These are phyloP conservation scores for Colletotrichum musicola DNA, from an alignment of 2,329 filamentous ascomycete species.

Conservation along the genomic window DNA sequence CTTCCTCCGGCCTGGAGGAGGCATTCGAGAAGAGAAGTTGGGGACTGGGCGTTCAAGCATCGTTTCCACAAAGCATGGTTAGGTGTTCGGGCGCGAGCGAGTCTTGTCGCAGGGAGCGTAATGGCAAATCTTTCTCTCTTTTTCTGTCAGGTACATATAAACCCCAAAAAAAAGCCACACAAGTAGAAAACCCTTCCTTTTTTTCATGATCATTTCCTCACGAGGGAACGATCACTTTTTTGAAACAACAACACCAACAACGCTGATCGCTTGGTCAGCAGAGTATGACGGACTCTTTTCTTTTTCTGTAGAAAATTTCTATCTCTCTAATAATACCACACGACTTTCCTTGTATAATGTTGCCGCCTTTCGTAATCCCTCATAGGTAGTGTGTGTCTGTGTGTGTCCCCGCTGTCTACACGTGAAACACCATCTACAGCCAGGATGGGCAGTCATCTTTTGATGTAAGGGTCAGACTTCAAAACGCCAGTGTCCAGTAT, in stretches of 20 bases:
- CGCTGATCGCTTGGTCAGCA: neutral
- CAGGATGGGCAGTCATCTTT: neutral
- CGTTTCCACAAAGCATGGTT: conserved; percentile 28
- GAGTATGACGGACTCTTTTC: conserved; percentile 14
- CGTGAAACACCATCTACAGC: neutral
- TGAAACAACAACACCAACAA: neutral
- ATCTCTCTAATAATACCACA: conserved; percentile 16
- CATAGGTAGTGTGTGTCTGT: neutral
- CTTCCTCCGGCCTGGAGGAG: neutral
- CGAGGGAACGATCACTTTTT: neutral
- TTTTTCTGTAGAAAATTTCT: conserved; percentile 18
- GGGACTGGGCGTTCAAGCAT: conserved; percentile 25
- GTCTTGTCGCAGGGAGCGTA: conserved; percentile 19
- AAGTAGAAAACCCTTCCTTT: conserved; percentile 2
- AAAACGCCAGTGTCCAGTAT: conserved; percentile 36
- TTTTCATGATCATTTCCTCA: neutral
- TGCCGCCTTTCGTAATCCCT: neutral
- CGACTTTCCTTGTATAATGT: conserved; percentile 17
- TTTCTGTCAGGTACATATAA: conserved; percentile 20
- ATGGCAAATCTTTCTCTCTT: neutral
- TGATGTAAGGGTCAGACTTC: neutral
- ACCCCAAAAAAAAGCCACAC: neutral
- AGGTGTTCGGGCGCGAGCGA: conserved; percentile 35
- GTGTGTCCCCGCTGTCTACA: neutral
- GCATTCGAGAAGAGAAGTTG: neutral